Evolutionary conservation across 768 basidiomycete species (phyloP).

Genomic region (Chalciporus piperatus): DNA sequence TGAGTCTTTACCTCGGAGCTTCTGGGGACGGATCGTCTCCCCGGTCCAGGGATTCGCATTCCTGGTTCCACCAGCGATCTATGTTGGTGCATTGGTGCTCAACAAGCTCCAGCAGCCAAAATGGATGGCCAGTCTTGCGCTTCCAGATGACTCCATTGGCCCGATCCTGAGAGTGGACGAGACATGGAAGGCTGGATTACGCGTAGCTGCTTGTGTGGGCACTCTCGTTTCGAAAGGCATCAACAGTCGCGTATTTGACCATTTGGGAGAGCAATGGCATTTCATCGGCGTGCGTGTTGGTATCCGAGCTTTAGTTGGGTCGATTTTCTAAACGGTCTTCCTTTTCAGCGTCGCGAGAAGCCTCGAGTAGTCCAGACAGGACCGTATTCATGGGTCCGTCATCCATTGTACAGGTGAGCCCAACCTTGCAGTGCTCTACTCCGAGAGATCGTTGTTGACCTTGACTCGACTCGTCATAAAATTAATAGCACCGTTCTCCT

Average conservation of each 20-base stretch:
- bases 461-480: too few species aligned
- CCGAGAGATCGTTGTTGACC: background rate
- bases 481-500: conserved; percentile 6
- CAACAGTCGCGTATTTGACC: background rate
- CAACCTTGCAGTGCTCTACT: background rate
- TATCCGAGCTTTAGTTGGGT: too few species aligned
- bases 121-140: conserved; percentile 24
- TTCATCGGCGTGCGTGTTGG: background rate
- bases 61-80: conserved; percentile 21
- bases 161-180: background rate
- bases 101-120: conserved; percentile 27
- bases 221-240: background rate
- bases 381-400: conserved; percentile 31
- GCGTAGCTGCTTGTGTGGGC: background rate
- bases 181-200: background rate
- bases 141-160: background rate
- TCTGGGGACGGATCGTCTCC: conserved; percentile 23
- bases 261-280: background rate
- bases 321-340: background rate
- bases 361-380: conserved; percentile 26
- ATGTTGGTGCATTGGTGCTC: conserved; percentile 19
- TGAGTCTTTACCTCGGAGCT: conserved; percentile 7
- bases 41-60: conserved; percentile 23
- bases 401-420: conserved; percentile 27
- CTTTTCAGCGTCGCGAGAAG: conserved; percentile 22